phyloP scores from a whole-genome alignment of 768 basidiomycete species.

The Mycena crocata region DNA sequence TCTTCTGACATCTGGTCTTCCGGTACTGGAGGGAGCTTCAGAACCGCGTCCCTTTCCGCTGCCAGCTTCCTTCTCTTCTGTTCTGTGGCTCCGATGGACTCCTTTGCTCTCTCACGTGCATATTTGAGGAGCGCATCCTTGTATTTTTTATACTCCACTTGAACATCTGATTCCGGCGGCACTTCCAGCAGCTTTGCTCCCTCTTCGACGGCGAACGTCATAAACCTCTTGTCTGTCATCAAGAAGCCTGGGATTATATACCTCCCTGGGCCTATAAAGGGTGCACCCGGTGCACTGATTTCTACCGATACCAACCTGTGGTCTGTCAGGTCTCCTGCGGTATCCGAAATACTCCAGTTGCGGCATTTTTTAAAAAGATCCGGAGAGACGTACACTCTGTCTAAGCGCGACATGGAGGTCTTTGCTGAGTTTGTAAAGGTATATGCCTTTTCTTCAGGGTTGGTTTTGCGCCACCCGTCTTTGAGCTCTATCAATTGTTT shows the following conservation, averaged over 20 bases:
- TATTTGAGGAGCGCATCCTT: too few species aligned
- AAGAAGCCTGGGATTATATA: constrained; percentile 17
- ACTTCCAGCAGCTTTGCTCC: neutral
- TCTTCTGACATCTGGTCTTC: too few species aligned
- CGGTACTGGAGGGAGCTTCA: too few species aligned
- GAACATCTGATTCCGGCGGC: too few species aligned
- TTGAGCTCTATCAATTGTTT: neutral
- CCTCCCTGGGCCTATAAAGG: constrained; percentile 30
- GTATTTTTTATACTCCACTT: too few species aligned
- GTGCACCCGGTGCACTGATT: constrained; percentile 8
- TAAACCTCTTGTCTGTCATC: constrained; percentile 15
- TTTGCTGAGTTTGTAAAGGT: neutral
- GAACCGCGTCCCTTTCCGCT: too few species aligned
- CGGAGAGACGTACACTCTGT: neutral
- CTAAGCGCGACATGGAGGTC: neutral
- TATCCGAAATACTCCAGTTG: neutral
- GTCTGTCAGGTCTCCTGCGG: constrained; percentile 1
- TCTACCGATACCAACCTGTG: constrained; percentile 16
- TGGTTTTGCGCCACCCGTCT: constrained; percentile 6
- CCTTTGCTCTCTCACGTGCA: too few species aligned
- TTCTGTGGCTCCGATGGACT: too few species aligned
- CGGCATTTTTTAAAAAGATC: neutral
- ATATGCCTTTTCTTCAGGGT: constrained; percentile 1
- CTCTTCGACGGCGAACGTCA: neutral
- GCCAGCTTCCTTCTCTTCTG: too few species aligned